phyloP scores from a whole-genome alignment of 2,329 filamentous ascomycete genomes.

The Penicillium griseofulvum region DNA sequence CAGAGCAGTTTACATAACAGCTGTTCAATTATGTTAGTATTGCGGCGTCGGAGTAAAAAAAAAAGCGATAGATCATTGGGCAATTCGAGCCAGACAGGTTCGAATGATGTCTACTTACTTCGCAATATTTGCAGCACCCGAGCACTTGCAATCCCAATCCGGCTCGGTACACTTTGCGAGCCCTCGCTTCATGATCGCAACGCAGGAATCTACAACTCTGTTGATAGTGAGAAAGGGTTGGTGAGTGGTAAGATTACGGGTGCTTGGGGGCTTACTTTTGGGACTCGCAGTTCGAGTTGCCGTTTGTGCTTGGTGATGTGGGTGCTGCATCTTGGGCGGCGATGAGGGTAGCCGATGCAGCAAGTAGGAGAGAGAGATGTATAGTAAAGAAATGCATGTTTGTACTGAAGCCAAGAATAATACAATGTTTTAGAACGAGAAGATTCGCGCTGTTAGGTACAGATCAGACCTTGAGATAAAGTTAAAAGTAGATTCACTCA shows the following conservation, averaged over 20 bases:
- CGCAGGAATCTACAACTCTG: constrained; percentile 20
- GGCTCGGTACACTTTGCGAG: constrained; percentile 11
- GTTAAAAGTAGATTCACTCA: background rate
- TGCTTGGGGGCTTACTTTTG: constrained; percentile 8
- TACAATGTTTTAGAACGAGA: background rate
- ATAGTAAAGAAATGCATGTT: constrained; percentile 5
- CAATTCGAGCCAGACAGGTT: too few relatives aligned
- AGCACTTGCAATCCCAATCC: constrained; percentile 26
- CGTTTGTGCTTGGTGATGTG: background rate
- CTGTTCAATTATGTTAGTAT: constrained; percentile 5
- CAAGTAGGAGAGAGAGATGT: constrained; percentile 3
- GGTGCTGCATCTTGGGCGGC: constrained; percentile 9
- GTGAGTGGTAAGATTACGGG: too few relatives aligned
- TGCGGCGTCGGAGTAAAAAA: background rate
- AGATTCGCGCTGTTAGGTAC: background rate
- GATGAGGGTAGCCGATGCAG: constrained; percentile 1
- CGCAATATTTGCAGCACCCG: constrained; percentile 19
- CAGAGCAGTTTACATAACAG: constrained; percentile 21
- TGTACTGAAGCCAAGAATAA: background rate
- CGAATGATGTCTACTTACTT: constrained; percentile 12
- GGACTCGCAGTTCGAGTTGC: constrained; percentile 8
- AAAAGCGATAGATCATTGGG: rapidly evolving
- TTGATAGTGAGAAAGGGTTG: background rate
- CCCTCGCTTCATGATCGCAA: constrained; percentile 11
- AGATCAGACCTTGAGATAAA: background rate